A percentile compares a stretch with the other conserved stretches of the same genome.
These are phyloP conservation scores for Pugionium dolabratum DNA, from an alignment of 345 rosid genomes.

Conservation along the genomic window DNA sequence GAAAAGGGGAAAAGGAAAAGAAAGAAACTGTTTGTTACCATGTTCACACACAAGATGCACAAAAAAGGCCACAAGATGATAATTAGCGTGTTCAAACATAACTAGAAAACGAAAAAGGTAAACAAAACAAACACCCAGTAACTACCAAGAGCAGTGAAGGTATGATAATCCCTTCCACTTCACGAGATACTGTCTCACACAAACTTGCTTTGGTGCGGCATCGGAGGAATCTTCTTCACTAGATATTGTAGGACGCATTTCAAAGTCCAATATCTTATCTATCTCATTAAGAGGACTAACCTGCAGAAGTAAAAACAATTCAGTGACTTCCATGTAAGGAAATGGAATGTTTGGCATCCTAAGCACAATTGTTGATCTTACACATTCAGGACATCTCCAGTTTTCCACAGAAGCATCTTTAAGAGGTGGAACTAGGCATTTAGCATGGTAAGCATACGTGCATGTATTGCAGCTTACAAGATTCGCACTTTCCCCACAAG, in stretches of 20 bases:
- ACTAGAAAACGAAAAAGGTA: neutral
- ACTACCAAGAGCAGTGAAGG: slow-evolving; percentile 95
- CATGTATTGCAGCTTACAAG: slow-evolving; percentile 86
- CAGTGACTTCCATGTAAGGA: slow-evolving; percentile 21
- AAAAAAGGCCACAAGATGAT: slow-evolving; percentile 6
- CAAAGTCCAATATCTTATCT: slow-evolving; percentile 89
- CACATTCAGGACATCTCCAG: slow-evolving; percentile 94
- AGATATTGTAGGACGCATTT: slow-evolving; percentile 90
- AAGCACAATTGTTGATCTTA: slow-evolving; percentile 13
- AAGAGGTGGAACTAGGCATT: slow-evolving; percentile 76
- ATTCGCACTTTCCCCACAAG: slow-evolving; percentile 79
- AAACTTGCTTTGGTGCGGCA: slow-evolving; percentile 67
- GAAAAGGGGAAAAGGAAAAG: neutral
- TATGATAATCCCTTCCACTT: slow-evolving; percentile 98
- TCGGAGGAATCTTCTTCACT: slow-evolving; percentile 58
- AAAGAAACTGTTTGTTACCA: slow-evolving; percentile 7
- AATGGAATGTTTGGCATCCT: slow-evolving; percentile 2
- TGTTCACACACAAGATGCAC: neutral
- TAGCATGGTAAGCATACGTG: slow-evolving; percentile 77
- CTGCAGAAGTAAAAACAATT: slow-evolving; percentile 54
- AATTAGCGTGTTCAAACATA: slow-evolving; percentile 17
- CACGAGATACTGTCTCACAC: slow-evolving; percentile 93
- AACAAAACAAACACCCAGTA: slow-evolving; percentile 9
- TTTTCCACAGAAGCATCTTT: slow-evolving; percentile 68
- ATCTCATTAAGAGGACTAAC: slow-evolving; percentile 93